phyloP scores from a whole-genome alignment of 208 protist species.

The Tetramitus jugosus region DNA sequence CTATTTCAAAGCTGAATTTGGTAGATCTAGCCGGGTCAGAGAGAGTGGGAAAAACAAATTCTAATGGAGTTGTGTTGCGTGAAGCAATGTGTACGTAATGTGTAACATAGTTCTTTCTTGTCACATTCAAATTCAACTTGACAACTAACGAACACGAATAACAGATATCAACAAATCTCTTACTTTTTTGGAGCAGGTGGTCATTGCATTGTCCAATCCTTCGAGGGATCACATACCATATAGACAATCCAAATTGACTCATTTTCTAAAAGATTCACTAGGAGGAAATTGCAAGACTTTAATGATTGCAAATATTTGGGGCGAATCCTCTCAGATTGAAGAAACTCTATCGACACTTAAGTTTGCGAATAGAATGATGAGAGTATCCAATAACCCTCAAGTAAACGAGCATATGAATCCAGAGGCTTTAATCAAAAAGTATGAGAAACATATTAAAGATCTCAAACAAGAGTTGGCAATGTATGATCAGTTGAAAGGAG shows the following conservation, averaged over 20 bases:
- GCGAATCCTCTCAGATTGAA: constrained; percentile 32
- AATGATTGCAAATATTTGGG: constrained; percentile 40
- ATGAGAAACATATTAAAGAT: constrained; percentile 63
- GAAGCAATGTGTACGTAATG: too few species aligned
- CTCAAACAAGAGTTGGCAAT: constrained; percentile 75
- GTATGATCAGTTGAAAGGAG: constrained; percentile 62
- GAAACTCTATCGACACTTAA: constrained; percentile 38
- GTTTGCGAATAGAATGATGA: constrained; percentile 48
- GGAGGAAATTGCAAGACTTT: constrained; percentile 53
- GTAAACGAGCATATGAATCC: constrained; percentile 60
- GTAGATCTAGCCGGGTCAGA: constrained; percentile 79
- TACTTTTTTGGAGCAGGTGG: constrained; percentile 75
- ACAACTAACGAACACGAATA: too few species aligned
- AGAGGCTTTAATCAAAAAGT: constrained; percentile 51
- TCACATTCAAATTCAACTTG: not conserved
- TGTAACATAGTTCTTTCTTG: constrained; percentile 5
- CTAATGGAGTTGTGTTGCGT: not conserved
- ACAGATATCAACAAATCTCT: constrained; percentile 70
- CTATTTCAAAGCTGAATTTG: constrained; percentile 61
- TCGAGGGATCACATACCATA: constrained; percentile 57
- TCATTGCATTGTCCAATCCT: constrained; percentile 50
- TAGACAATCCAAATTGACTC: constrained; percentile 61
- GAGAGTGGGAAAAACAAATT: constrained; percentile 44
- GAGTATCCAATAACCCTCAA: constrained; percentile 56
- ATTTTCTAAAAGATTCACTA: constrained; percentile 50